Percentiles rank a stretch among this genome's conserved stretches.
Evolutionary conservation across 495 filamentous ascomycete genomes (phyloP).

Genomic region (Penicillium coprophilum): DNA sequence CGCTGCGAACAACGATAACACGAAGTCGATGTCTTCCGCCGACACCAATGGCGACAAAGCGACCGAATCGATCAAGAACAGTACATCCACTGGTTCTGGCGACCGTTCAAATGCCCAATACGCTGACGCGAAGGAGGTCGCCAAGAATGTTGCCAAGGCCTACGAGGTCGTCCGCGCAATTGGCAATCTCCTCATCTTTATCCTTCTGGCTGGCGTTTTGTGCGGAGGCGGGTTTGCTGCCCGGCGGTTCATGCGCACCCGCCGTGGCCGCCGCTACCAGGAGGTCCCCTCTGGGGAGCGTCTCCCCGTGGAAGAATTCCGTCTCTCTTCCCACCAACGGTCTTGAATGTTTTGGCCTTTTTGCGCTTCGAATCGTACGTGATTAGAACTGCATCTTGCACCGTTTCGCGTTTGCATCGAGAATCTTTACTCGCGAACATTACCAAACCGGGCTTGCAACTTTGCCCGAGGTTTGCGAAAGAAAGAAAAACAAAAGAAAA

Average conservation of each 20-base stretch:
- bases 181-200: constrained; percentile 35
- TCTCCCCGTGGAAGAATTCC: constrained; percentile 28
- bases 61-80: constrained; percentile 15
- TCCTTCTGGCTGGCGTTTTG: constrained; percentile 28
- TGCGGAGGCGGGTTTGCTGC: constrained; percentile 29
- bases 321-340: constrained; percentile 13
- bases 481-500: background rate
- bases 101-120: constrained; percentile 9
- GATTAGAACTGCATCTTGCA: constrained; percentile 16
- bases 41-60: constrained; percentile 18
- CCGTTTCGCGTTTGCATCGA: constrained; percentile 16
- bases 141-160: constrained; percentile 35
- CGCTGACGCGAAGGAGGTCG: constrained; percentile 33
- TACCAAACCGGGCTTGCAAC: background rate
- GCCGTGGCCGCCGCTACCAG: constrained; percentile 33
- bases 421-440: background rate
- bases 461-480: constrained; percentile 1
- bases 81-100: constrained; percentile 2
- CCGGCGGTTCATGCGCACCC: constrained; percentile 25
- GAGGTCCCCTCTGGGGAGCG: constrained; percentile 39
- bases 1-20: constrained; percentile 19
- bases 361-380: constrained; percentile 14
- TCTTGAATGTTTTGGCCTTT: constrained; percentile 11
- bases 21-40: constrained; percentile 13
- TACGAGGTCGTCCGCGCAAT: constrained; percentile 39